A percentile compares a stretch with the other conserved stretches of the same genome.
Evolutionary conservation across 2,329 filamentous ascomycete species (phyloP).

Genomic region (Xylariaceae sp.): DNA sequence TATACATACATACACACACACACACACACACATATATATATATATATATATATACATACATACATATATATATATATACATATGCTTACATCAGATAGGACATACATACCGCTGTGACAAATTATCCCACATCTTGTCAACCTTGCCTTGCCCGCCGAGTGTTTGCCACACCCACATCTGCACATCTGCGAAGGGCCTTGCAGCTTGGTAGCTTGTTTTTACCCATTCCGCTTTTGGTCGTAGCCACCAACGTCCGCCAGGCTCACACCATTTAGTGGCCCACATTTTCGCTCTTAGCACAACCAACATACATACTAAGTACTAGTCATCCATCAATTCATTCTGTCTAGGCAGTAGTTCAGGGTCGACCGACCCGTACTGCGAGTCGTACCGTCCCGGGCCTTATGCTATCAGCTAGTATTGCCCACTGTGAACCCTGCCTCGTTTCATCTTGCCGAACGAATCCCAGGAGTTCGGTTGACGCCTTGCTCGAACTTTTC

Average conservation of each 20-base stretch:
- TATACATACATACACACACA: neutral
- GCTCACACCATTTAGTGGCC: constrained; percentile 41
- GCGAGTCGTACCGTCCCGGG: constrained; percentile 45
- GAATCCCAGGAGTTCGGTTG: constrained; percentile 45
- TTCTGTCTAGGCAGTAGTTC: constrained; percentile 8
- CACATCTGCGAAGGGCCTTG: constrained; percentile 32
- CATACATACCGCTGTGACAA: no score
- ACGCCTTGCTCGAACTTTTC: constrained; percentile 34
- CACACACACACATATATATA: neutral
- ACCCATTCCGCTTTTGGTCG: constrained; percentile 37
- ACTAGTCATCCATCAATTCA: constrained; percentile 26
- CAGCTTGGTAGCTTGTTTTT: constrained; percentile 32
- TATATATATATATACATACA: neutral
- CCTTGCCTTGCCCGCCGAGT: constrained; percentile 13
- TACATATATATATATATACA: constrained; percentile 2
- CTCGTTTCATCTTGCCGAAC: constrained; percentile 41
- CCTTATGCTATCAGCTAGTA: constrained; percentile 35
- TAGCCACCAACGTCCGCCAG: constrained; percentile 34
- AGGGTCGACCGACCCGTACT: constrained; percentile 37
- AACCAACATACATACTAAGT: constrained; percentile 37
- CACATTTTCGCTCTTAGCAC: constrained; percentile 42
- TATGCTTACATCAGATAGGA: constrained; percentile 11
- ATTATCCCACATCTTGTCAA: constrained; percentile 5
- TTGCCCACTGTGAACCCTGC: constrained; percentile 39
- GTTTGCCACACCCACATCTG: constrained; percentile 25